These are phyloP conservation scores for Rhodotorula sphaerocarpa DNA, from an alignment of 768 basidiomycete species.

Conservation along the genomic window DNA sequence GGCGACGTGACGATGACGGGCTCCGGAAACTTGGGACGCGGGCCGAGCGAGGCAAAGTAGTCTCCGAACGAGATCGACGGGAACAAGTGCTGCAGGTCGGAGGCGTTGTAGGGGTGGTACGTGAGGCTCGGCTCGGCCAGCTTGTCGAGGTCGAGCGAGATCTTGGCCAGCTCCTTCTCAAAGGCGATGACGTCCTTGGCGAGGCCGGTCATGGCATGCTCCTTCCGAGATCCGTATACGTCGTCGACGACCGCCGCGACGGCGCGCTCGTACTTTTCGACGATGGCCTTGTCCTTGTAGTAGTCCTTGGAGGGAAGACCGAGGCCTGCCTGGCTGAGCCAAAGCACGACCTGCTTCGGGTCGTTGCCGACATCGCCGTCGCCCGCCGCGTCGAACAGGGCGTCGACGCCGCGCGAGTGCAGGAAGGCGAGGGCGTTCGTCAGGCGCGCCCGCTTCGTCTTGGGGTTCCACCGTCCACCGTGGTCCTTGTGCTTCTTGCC, in stretches of 20 bases:
- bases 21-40: constrained; percentile 61
- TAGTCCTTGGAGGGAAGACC: constrained; percentile 58
- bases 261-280: constrained; percentile 62
- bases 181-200: constrained; percentile 66
- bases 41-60: constrained; percentile 80
- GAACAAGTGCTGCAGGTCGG: constrained; percentile 55
- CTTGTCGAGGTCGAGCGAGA: constrained; percentile 66
- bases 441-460: constrained; percentile 49
- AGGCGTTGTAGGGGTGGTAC: constrained; percentile 73
- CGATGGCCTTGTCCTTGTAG: constrained; percentile 65
- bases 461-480: constrained; percentile 17
- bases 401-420: constrained; percentile 61
- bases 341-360: constrained; percentile 29
- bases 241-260: constrained; percentile 59
- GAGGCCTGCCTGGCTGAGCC: constrained; percentile 34
- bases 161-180: constrained; percentile 67
- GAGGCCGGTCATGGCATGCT: constrained; percentile 46
- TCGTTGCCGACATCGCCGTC: constrained; percentile 33
- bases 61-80: constrained; percentile 69
- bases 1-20: constrained; percentile 76
- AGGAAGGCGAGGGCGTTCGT: constrained; percentile 77
- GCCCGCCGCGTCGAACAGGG: constrained; percentile 17
- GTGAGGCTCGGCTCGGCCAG: constrained; percentile 71
- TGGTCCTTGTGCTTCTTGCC: constrained; percentile 15
- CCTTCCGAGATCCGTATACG: constrained; percentile 52